These are phyloP conservation scores for Lachancea sp. DNA, from an alignment of 805 yeast species.

Conservation along the genomic window DNA sequence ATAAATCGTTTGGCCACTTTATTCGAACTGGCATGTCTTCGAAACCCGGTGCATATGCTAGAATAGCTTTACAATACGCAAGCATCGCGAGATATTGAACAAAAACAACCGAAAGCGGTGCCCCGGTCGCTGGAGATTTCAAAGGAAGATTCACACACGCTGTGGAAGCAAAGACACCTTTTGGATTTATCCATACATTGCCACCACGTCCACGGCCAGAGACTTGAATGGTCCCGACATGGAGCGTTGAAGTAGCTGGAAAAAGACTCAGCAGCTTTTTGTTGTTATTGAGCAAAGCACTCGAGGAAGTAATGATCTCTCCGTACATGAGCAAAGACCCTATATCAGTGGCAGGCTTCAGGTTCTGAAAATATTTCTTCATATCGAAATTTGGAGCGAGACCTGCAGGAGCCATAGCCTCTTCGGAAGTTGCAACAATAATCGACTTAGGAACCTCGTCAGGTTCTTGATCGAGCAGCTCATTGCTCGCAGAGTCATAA, in stretches of 20 bases:
- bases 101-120: constrained; percentile 63
- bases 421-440: constrained; percentile 34
- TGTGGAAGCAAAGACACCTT: constrained; percentile 83
- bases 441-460: constrained; percentile 52
- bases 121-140: constrained; percentile 38
- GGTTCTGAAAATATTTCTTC: constrained; percentile 41
- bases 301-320: constrained; percentile 88
- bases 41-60: constrained; percentile 54
- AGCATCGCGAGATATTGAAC: constrained; percentile 79
- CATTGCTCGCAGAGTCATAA: constrained; percentile 11
- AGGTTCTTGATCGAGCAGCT: constrained; percentile 40
- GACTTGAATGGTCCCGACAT: constrained; percentile 74
- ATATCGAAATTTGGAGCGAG: constrained; percentile 72
- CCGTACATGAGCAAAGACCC: constrained; percentile 71
- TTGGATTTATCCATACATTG: constrained; percentile 91
- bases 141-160: constrained; percentile 50
- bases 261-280: constrained; percentile 48
- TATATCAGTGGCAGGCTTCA: constrained; percentile 34
- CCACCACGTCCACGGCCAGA: constrained; percentile 94
- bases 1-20: constrained; percentile 97
- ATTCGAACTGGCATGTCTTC: constrained; percentile 70
- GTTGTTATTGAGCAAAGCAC: constrained; percentile 69
- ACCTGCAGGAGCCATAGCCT: constrained; percentile 42
- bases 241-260: constrained; percentile 26
- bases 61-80: constrained; percentile 75